A percentile compares a stretch with the other conserved stretches of the same genome.
Conservation (phyloP, 163 green algal species). For the Scenedesmus sp. region DNA sequence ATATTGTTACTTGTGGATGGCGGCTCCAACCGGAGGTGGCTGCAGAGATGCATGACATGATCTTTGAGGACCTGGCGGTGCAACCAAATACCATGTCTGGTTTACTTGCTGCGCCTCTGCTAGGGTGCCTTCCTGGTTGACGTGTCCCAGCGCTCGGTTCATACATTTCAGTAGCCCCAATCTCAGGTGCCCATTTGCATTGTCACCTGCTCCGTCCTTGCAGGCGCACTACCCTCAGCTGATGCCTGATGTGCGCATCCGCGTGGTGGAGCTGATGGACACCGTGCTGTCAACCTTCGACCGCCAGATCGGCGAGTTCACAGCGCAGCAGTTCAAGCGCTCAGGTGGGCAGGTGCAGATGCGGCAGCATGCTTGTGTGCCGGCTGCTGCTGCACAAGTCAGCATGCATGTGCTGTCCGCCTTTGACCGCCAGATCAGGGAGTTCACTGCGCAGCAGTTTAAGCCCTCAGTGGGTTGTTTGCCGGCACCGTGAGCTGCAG, state of each 20-base stretch:
- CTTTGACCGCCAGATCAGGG: neutral
- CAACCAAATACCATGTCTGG: neutral
- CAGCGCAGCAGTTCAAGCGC: conserved; percentile 80
- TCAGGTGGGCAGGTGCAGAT: conserved; percentile 9
- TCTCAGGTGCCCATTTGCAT: no score
- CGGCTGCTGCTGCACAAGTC: neutral
- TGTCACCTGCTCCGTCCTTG: neutral
- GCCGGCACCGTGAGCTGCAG: neutral
- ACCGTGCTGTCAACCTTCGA: conserved; percentile 95
- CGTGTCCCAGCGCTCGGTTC: no score
- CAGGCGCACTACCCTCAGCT: conserved; percentile 43
- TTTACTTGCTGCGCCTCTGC: neutral
- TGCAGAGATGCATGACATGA: conserved; percentile 69
- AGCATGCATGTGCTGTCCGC: neutral
- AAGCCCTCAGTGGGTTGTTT: no score
- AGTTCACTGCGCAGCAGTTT: no score
- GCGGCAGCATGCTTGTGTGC: no score
- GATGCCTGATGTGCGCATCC: conserved; percentile 64
- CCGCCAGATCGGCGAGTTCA: conserved; percentile 86
- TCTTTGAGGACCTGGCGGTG: conserved; percentile 71
- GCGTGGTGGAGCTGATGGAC: conserved; percentile 88
- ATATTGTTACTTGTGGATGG: conserved; percentile 68
- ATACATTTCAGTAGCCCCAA: no score
- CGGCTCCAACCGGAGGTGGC: conserved; percentile 96
- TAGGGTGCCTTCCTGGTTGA: no score